Base-by-base conservation (phyloP, 208 protist species). In the Acanthamoeba polyphaga region DNA sequence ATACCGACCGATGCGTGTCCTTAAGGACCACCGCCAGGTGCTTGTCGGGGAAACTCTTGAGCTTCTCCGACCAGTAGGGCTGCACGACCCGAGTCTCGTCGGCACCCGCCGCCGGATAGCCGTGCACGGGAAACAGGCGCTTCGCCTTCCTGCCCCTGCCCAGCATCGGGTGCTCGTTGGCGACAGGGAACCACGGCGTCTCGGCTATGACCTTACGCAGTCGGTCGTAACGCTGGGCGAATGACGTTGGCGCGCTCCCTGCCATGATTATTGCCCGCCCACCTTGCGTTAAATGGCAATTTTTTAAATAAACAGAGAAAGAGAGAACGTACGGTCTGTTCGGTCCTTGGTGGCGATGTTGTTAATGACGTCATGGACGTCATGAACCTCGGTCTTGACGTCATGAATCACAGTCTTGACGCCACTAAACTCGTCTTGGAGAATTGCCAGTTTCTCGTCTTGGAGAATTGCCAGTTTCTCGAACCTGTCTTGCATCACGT, bases 51-150 rank as follows among this genome's bases (percentile, higher is more conserved):
- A 89, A 89, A 49, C 29, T 0, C 38, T 51, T n/a, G 27, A 89
- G 80, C 53, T 62, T 53, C 3, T 46, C 15, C 10, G 80, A 89
- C 80, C 80, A 89, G 80, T 89, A 89, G 24, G 80, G 80, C 27
- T 89, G 80, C 27, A 89, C 80, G 1, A 62, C 46, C 19, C 38
- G 60, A 32, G 0, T 12, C 38, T 89, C 80, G 29, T 29, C 9
- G 15, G 80, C 80, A 19, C 80, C 80, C 38, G 38, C 80, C 27
- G 62, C 62, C 62, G 62, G 62, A 29, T 68, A 3, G 62, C 27
- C 62, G 62, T 27, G 1, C 62, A 32, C 62, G 22, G 62, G 62
- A 68, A 68, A 68, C 9, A 68, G 62, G 9, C 2, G 32, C 55
- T 62, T 6, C 55, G 10, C 24, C 55, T 2, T 24, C 7, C 62